phyloP scores from a whole-genome alignment of 2,329 filamentous ascomycete genomes.

The Calonectria leucothoes region DNA sequence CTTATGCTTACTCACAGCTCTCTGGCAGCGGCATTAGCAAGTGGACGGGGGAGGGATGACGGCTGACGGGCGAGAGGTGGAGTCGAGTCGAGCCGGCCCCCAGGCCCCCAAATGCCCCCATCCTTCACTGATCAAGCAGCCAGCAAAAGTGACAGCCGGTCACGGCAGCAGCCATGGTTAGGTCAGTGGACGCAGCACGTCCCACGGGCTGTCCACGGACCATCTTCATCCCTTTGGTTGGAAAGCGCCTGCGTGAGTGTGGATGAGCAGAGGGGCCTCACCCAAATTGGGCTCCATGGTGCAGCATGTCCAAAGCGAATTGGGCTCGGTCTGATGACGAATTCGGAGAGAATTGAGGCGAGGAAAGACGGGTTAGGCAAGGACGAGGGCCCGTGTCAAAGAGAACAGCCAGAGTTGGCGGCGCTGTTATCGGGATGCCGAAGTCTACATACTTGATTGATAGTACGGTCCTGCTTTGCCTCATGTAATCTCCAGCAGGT shows the following conservation, averaged over 20 bases:
- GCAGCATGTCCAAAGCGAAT: conserved; percentile 37
- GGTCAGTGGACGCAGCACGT: conserved; percentile 30
- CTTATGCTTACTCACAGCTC: conserved; percentile 43
- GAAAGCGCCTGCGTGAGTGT: conserved; percentile 18
- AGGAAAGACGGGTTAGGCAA: not conserved
- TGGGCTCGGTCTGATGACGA: conserved; percentile 29
- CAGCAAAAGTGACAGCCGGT: conserved; percentile 19
- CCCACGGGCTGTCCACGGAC: conserved; percentile 33
- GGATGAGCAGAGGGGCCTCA: conserved; percentile 24
- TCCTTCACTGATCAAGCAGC: conserved; percentile 28
- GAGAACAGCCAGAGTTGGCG: conserved; percentile 9
- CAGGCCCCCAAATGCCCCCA: conserved; percentile 28
- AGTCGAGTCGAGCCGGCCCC: conserved; percentile 23
- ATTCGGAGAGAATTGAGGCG: conserved; percentile 39
- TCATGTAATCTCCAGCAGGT: conserved; percentile 11
- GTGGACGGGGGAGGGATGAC: conserved; percentile 28
- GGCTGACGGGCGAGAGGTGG: conserved; percentile 39
- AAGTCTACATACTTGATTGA: not conserved
- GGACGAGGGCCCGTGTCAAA: conserved; percentile 12
- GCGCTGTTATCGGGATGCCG: not conserved
- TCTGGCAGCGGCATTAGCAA: conserved; percentile 34
- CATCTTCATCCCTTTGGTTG: conserved; percentile 22
- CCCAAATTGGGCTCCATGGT: conserved; percentile 27
- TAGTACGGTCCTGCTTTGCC: conserved; percentile 5
- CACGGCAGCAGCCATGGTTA: conserved; percentile 23